Percentiles rank a stretch among this genome's conserved stretches.
Evolutionary conservation across 129 eudicot genomes (phyloP).

Genomic region (Artemisia argyi): DNA sequence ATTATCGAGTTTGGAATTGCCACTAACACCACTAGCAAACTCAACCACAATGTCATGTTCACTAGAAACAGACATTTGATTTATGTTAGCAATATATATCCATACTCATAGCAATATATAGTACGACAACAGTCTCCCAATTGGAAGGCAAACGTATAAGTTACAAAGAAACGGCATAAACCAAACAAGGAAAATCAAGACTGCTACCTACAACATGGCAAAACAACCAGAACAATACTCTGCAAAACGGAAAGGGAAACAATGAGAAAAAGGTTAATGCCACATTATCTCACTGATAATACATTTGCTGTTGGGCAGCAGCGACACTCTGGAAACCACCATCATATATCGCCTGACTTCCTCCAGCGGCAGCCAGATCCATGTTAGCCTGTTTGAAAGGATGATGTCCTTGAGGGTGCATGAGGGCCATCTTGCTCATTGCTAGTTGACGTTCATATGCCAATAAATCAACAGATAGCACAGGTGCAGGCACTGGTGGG

Average conservation of each 20-base stretch:
- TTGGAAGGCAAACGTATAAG: neutral
- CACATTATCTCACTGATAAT: slow-evolving; percentile 58
- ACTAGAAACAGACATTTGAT: neutral
- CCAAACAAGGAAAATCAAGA: neutral
- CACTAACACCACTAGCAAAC: neutral
- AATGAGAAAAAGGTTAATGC: neutral
- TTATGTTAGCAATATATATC: neutral
- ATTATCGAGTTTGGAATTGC: neutral
- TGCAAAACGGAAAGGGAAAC: neutral
- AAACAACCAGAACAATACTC: neutral
- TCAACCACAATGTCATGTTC: neutral
- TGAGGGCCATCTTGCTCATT: slow-evolving; percentile 71
- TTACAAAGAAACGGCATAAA: neutral
- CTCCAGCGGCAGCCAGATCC: slow-evolving; percentile 78
- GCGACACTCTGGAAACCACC: slow-evolving; percentile 77
- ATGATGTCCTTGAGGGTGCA: slow-evolving; percentile 71
- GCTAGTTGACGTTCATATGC: slow-evolving; percentile 72
- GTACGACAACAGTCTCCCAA: slow-evolving; percentile 1
- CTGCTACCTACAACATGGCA: neutral
- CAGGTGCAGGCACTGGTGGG: slow-evolving; percentile 66
- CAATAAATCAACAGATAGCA: slow-evolving; percentile 60
- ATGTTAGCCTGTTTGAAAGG: slow-evolving; percentile 60
- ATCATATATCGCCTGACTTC: slow-evolving; percentile 81
- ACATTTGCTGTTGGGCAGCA: slow-evolving; percentile 92
- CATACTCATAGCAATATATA: neutral